Evolutionary conservation across 352 stramenopile species (phyloP).

Genomic region (Phytopythium oedochilum): DNA sequence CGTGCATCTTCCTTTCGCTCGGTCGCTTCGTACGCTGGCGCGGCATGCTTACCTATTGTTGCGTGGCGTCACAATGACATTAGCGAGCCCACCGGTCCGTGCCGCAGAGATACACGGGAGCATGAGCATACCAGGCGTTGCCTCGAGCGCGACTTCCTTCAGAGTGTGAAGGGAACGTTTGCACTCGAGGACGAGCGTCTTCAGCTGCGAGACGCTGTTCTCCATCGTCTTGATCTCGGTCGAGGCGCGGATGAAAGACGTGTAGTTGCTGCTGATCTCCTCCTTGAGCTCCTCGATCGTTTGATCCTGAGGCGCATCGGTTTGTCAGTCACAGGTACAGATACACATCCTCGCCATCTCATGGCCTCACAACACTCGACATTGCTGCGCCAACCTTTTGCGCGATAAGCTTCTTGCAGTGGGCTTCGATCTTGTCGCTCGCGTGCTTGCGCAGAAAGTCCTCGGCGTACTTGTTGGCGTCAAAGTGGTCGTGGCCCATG

Average conservation of each 20-base stretch:
- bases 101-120: background rate
- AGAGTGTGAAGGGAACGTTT: slow-evolving; percentile 61
- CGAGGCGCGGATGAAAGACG: slow-evolving; percentile 68
- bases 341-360: background rate
- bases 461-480: slow-evolving; percentile 68
- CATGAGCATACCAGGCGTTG: slow-evolving; percentile 26
- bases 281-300: slow-evolving; percentile 83
- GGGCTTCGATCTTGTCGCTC: slow-evolving; percentile 67
- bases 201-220: slow-evolving; percentile 79
- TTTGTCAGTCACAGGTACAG: background rate
- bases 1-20: slow-evolving; percentile 46
- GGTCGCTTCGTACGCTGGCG: slow-evolving; percentile 30
- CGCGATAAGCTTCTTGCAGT: slow-evolving; percentile 67
- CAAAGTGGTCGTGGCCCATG: slow-evolving; percentile 67
- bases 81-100: background rate
- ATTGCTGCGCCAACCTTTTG: slow-evolving; percentile 46
- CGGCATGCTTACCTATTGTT: slow-evolving; percentile 21
- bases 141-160: slow-evolving; percentile 44
- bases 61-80: background rate
- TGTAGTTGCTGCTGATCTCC: slow-evolving; percentile 81
- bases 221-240: slow-evolving; percentile 82
- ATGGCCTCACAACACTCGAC: no score
- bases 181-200: slow-evolving; percentile 67
- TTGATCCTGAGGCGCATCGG: slow-evolving; percentile 36
- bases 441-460: slow-evolving; percentile 75